Percentiles rank a stretch among this genome's conserved stretches.
Conservation (phyloP, 192 early-diverging fungal species). For the Umbelopsis isabellina region DNA sequence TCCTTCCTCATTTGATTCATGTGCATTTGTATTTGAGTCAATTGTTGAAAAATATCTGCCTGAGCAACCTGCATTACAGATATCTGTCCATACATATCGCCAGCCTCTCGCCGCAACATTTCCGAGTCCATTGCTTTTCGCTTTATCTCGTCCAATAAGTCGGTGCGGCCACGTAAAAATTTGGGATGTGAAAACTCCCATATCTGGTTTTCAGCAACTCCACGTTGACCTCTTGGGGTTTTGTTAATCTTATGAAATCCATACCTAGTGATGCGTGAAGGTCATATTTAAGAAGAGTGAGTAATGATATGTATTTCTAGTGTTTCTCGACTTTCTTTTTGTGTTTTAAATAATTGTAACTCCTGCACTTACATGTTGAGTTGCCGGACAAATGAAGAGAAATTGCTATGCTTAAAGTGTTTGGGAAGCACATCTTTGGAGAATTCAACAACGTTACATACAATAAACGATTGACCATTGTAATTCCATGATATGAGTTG, state of each 20-base stretch:
- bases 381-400: slow-evolving; percentile 90
- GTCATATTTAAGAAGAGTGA: slow-evolving; percentile 49
- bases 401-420: slow-evolving; percentile 93
- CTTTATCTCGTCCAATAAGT: slow-evolving; percentile 73
- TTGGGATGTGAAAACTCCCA: slow-evolving; percentile 74
- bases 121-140: slow-evolving; percentile 74
- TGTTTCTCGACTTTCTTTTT: too few species aligned
- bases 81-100: slow-evolving; percentile 64
- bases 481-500: slow-evolving; percentile 75
- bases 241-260: slow-evolving; percentile 81
- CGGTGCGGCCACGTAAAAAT: slow-evolving; percentile 59
- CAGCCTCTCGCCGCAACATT: slow-evolving; percentile 59
- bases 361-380: slow-evolving; percentile 83
- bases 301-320: slow-evolving; percentile 26
- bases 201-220: slow-evolving; percentile 66
- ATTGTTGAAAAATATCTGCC: slow-evolving; percentile 60
- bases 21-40: slow-evolving; percentile 24
- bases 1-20: not conserved
- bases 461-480: slow-evolving; percentile 68
- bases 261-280: slow-evolving; percentile 27
- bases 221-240: slow-evolving; percentile 63
- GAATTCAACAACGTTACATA: slow-evolving; percentile 80
- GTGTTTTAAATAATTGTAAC: too few species aligned
- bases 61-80: slow-evolving; percentile 66
- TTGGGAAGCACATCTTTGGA: slow-evolving; percentile 79